Conservation (phyloP, 768 basidiomycete species). For the Coprinopsis marcescibilis region DNA sequence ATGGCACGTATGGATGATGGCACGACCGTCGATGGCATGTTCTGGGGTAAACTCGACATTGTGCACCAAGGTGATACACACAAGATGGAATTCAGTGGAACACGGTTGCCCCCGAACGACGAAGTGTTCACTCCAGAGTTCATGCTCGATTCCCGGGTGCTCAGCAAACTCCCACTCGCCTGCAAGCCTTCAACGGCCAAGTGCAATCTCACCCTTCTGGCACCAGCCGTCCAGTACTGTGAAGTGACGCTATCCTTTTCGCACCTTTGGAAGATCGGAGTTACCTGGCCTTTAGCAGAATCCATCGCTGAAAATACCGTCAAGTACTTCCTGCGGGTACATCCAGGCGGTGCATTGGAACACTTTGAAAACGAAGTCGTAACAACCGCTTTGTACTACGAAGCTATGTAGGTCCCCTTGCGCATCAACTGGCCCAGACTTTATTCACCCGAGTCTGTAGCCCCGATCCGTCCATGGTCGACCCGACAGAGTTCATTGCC, state of each 20-base stretch:
- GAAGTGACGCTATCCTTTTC: slow-evolving; percentile 72
- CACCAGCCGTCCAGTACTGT: slow-evolving; percentile 72
- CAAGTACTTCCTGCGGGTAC: slow-evolving; percentile 78
- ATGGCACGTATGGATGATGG: slow-evolving; percentile 93
- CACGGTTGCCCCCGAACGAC: slow-evolving; percentile 57
- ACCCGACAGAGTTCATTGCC: slow-evolving; percentile 73
- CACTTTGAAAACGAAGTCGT: slow-evolving; percentile 83
- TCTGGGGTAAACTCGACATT: slow-evolving; percentile 85
- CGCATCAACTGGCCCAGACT: not conserved
- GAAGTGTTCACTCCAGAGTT: slow-evolving; percentile 57
- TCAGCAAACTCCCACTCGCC: slow-evolving; percentile 71
- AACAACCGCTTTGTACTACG: slow-evolving; percentile 78
- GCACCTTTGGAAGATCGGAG: slow-evolving; percentile 65
- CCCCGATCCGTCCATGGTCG: slow-evolving; percentile 71
- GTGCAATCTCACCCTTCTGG: slow-evolving; percentile 69
- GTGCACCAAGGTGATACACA: slow-evolving; percentile 75
- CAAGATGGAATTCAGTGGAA: slow-evolving; percentile 78
- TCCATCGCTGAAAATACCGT: slow-evolving; percentile 59
- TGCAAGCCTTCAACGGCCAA: slow-evolving; percentile 71
- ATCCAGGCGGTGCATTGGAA: slow-evolving; percentile 82
- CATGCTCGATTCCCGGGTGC: slow-evolving; percentile 70
- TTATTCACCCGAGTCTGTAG: no score
- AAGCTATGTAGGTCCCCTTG: slow-evolving; percentile 58
- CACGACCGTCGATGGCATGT: slow-evolving; percentile 76
- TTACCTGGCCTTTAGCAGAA: slow-evolving; percentile 78